Evolutionary conservation across 768 basidiomycete genomes (phyloP), one percentile per base, ranked within the genome.

Genomic region (Chalciporus chontae): DNA sequence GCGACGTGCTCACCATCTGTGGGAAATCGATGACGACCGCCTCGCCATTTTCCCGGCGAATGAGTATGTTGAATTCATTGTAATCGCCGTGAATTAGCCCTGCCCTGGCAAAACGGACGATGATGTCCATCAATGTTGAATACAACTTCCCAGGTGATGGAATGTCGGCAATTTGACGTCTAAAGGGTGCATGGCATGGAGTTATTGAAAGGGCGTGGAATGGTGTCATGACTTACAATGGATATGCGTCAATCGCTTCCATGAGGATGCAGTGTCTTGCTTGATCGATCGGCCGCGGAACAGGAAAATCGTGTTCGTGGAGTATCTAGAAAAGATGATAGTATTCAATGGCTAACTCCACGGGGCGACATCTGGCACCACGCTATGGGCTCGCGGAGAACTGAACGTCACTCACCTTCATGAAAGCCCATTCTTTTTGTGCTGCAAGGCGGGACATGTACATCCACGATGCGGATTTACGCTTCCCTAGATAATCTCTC

Each of bases 41-140:
- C 59, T 91, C 84, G 10, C 79, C 79, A 40, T 69, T 73, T 46
- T 85, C 84, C 40, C 89, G 81, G 32, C 80, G 80, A 59, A 99
- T 93, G 53, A 99, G 83, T 57, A 99, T 94, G 68, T 99, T 98
- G 75, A 98, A 99, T 65, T 99, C 96, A 71, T 99, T 99, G 72
- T 90, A 99, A 61, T 99, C 96, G 37, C 96, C 94, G 62, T 99
- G 96, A 45, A 99, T 98, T n/a, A 99, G 79, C 5, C 96, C 96
- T 14, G 88, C 83, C 32, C 81, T 84, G 5, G 95, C 94, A 61
- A 98, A 87, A 46, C 93, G 90, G 50, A 97, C 92, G 64, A 98
- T 93, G 52, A 97, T 74, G 66, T 93, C 91, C 96, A 98, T 98
- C 40, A 98, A 74, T 15, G 75, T 72, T 1, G 94, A 94, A 69